Conservation (phyloP, 208 protist species). For the Leishmania mexicana region DNA sequence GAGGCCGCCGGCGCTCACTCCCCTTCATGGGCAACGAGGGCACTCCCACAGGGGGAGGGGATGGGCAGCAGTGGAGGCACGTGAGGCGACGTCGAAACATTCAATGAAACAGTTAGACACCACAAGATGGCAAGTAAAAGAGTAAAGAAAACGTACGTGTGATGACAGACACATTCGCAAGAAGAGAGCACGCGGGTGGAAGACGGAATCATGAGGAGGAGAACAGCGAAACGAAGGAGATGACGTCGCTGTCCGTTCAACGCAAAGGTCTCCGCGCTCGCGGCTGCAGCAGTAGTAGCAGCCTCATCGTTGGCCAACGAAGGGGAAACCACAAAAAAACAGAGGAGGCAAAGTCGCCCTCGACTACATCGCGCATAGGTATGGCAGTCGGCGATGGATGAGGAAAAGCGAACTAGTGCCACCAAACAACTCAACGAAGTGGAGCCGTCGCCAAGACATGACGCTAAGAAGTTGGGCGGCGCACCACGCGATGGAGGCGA, state of each 20-base stretch:
- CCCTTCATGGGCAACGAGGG: background rate
- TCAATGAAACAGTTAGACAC: background rate
- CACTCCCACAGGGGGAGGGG: no score
- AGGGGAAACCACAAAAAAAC: background rate
- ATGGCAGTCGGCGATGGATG: no score
- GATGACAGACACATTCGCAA: background rate
- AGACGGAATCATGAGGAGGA: background rate
- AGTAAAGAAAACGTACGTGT: background rate
- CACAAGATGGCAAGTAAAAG: background rate
- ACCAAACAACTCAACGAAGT: no score
- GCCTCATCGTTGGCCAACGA: background rate
- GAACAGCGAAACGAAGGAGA: background rate
- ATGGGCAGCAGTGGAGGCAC: background rate
- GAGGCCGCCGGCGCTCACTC: no score
- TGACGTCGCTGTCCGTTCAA: background rate
- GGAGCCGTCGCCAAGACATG: no score
- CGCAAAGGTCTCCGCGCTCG: background rate
- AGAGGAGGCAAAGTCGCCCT: background rate
- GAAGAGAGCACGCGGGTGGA: background rate
- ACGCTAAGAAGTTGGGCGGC: no score
- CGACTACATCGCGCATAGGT: background rate
- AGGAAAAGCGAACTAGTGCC: background rate
- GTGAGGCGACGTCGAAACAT: background rate
- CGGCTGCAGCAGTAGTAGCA: background rate
- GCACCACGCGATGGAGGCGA: no score